These are phyloP conservation scores for Rhododendron simsii DNA, from an alignment of 148 eudicot species.

Conservation along the genomic window DNA sequence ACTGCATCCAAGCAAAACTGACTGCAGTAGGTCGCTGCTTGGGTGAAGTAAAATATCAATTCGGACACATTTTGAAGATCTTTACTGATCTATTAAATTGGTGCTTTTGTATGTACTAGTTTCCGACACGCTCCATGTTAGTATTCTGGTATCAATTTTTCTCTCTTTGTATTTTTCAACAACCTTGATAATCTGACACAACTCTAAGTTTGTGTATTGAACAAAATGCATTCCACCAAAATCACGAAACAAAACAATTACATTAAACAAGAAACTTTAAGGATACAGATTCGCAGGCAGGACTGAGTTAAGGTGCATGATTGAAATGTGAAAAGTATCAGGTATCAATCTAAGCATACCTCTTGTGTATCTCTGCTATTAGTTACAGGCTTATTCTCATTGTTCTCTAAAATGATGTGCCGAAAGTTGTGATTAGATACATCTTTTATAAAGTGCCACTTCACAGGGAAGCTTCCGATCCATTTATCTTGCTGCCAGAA, in stretches of 20 bases:
- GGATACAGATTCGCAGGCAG: neutral
- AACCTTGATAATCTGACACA: neutral
- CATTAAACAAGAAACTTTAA: neutral
- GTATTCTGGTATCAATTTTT: neutral
- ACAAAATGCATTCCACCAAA: neutral
- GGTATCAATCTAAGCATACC: slow-evolving; percentile 32
- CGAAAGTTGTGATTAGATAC: slow-evolving; percentile 75
- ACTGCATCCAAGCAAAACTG: neutral
- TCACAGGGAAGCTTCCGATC: slow-evolving; percentile 96
- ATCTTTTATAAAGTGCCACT: slow-evolving; percentile 96
- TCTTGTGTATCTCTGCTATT: slow-evolving; percentile 98
- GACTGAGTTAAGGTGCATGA: neutral
- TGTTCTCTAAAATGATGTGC: slow-evolving; percentile 88
- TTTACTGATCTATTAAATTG: neutral
- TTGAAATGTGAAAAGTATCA: neutral
- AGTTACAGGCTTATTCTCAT: slow-evolving; percentile 95
- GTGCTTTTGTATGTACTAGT: neutral
- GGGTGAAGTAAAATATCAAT: neutral
- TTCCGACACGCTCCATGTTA: neutral
- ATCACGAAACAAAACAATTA: neutral
- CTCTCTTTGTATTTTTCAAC: neutral
- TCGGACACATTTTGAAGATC: neutral
- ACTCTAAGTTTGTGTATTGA: slow-evolving; percentile 6
- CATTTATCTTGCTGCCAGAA: slow-evolving; percentile 99
- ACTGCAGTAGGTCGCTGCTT: neutral